Evolutionary conservation across 2,329 filamentous ascomycete species (phyloP).

Genomic region (Cladorrhinum sp.): DNA sequence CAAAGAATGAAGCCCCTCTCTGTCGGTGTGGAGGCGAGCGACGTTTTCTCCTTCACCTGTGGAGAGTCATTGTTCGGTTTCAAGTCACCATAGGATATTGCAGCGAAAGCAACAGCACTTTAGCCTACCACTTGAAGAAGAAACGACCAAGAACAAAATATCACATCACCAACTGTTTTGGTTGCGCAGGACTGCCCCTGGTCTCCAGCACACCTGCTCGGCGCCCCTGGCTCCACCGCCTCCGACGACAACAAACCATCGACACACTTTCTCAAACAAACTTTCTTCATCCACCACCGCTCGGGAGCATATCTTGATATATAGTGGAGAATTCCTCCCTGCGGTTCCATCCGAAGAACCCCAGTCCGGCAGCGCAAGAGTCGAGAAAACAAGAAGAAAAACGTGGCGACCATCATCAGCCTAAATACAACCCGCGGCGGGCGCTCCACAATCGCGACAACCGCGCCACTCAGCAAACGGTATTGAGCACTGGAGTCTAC

Average conservation of each 20-base stretch:
- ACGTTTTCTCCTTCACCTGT: conserved; percentile 2
- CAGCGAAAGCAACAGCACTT: neutral
- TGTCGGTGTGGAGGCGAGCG: neutral
- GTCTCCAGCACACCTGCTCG: neutral
- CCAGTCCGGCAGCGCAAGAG: neutral
- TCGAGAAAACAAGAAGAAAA: neutral
- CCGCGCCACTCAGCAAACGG: neutral
- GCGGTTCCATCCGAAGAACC: conserved; percentile 3
- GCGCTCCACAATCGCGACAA: conserved; percentile 6
- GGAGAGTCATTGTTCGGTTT: neutral
- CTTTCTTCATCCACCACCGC: neutral
- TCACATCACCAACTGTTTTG: neutral
- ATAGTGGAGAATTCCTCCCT: conserved; percentile 3
- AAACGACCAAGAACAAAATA: neutral
- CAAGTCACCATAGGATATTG: neutral
- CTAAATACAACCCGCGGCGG: conserved; percentile 2
- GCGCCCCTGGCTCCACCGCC: neutral
- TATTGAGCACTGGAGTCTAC: neutral
- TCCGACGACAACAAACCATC: neutral
- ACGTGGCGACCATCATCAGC: conserved; percentile 8
- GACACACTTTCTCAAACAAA: neutral
- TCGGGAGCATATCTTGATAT: neutral
- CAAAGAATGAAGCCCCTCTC: neutral
- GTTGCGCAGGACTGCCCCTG: neutral
- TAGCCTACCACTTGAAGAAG: neutral